Percentiles rank a stretch among this genome's conserved stretches.
Conservation (phyloP, 2,329 filamentous ascomycete genomes). For the Samsoniella hepiali region DNA sequence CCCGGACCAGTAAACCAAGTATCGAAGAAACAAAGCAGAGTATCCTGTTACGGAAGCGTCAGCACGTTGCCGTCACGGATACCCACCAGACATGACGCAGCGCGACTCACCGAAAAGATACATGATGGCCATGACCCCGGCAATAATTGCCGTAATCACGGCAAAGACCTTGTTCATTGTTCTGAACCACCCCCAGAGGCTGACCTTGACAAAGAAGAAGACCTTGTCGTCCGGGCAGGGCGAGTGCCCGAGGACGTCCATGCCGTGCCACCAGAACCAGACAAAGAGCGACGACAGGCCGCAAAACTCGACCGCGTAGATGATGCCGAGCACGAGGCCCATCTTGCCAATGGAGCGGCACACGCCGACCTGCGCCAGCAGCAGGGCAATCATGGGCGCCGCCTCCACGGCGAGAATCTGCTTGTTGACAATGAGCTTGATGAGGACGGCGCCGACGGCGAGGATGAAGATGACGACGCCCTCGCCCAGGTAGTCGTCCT, state of each 20-base stretch:
- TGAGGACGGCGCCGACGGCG: slow-evolving; percentile 24
- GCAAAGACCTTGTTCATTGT: slow-evolving; percentile 26
- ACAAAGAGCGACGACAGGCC: slow-evolving; percentile 22
- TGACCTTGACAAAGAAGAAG: slow-evolving; percentile 30
- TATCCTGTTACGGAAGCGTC: not conserved
- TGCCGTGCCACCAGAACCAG: slow-evolving; percentile 28
- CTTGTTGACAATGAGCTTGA: slow-evolving; percentile 17
- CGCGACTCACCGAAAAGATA: slow-evolving; percentile 17
- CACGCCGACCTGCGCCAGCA: slow-evolving; percentile 24
- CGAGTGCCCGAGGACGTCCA: slow-evolving; percentile 23
- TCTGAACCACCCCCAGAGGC: slow-evolving; percentile 28
- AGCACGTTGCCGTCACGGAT: not conserved
- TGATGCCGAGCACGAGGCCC: slow-evolving; percentile 19
- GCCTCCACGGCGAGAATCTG: slow-evolving; percentile 25
- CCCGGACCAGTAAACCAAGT: not conserved
- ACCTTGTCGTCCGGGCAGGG: slow-evolving; percentile 26
- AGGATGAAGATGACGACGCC: slow-evolving; percentile 26
- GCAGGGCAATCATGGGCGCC: slow-evolving; percentile 25
- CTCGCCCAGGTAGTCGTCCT: slow-evolving; percentile 25
- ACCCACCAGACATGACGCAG: too few species aligned
- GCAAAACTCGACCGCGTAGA: slow-evolving; percentile 23
- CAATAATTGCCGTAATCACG: slow-evolving; percentile 20
- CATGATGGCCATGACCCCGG: slow-evolving; percentile 16
- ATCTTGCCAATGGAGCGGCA: slow-evolving; percentile 22
- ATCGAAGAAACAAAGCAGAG: not conserved